Conservation (phyloP, 345 rosid genomes). For the Ailanthus altissimus region DNA sequence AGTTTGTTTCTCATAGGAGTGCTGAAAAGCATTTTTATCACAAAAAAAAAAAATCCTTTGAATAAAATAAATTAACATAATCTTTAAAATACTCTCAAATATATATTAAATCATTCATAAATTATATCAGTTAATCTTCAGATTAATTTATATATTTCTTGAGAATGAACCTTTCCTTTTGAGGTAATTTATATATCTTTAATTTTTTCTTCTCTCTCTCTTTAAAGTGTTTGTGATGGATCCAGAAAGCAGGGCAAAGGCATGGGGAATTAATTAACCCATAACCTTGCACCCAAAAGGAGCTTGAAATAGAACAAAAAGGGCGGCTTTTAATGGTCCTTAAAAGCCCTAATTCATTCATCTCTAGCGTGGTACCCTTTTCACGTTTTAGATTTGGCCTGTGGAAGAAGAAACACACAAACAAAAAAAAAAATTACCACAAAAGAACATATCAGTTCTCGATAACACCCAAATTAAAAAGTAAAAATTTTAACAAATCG, state of each 20-base stretch:
- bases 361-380: slow-evolving; percentile 39
- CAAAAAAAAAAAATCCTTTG: no score
- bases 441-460: slow-evolving; percentile 59
- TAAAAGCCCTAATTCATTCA: slow-evolving; percentile 26
- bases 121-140: no score
- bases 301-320: slow-evolving; percentile 35
- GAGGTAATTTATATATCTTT: no score
- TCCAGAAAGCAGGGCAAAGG: slow-evolving; percentile 2
- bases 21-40: no score
- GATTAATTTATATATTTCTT: no score
- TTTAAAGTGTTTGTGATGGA: background rate
- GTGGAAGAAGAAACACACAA: slow-evolving; percentile 39
- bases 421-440: slow-evolving; percentile 41
- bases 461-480: slow-evolving; percentile 21
- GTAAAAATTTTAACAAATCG: background rate
- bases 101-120: no score
- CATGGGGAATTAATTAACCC: slow-evolving; percentile 13
- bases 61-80: no score
- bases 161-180: no score
- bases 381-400: slow-evolving; percentile 54
- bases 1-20: no score
- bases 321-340: slow-evolving; percentile 33
- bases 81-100: no score
- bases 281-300: slow-evolving; percentile 24
- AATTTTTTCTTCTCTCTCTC: no score